Evolutionary conservation across 306 rosid genomes (phyloP).

Genomic region (Acacia melanoxylon): DNA sequence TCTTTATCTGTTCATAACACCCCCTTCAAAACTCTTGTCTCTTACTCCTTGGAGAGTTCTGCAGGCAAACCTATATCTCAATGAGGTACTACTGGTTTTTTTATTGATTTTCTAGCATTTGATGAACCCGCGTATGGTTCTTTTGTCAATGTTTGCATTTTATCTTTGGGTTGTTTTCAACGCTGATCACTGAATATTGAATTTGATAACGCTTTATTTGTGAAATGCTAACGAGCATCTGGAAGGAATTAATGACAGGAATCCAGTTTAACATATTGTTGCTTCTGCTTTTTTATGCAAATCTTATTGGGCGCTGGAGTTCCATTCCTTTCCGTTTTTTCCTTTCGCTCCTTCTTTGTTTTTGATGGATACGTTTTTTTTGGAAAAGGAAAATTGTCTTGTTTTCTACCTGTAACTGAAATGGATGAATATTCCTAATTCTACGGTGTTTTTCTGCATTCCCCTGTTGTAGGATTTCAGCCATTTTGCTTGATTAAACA

Average conservation of each 20-base stretch:
- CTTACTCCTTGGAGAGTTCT: slow-evolving; percentile 37
- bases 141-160: not conserved
- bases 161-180: not conserved
- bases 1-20: slow-evolving; percentile 43
- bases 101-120: not conserved
- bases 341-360: slow-evolving; percentile 29
- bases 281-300: not conserved
- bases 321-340: slow-evolving; percentile 39
- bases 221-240: slow-evolving; percentile 18
- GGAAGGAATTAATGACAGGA: slow-evolving; percentile 21
- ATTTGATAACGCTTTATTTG: slow-evolving; percentile 11
- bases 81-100: slow-evolving; percentile 1
- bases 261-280: not conserved
- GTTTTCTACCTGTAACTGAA: not conserved
- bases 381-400: too few species aligned
- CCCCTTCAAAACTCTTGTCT: slow-evolving; percentile 36
- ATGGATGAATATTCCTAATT: not conserved
- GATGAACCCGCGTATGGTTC: not conserved
- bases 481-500: not conserved
- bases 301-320: slow-evolving; percentile 36
- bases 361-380: not conserved
- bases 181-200: not conserved
- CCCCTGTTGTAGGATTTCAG: slow-evolving; percentile 4
- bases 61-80: slow-evolving; percentile 40
- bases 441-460: slow-evolving; percentile 13